Evolutionary conservation across 2,329 filamentous ascomycete species (phyloP), one percentile per base, ranked within the genome.

Genomic region (Calonectria hawksworthii): DNA sequence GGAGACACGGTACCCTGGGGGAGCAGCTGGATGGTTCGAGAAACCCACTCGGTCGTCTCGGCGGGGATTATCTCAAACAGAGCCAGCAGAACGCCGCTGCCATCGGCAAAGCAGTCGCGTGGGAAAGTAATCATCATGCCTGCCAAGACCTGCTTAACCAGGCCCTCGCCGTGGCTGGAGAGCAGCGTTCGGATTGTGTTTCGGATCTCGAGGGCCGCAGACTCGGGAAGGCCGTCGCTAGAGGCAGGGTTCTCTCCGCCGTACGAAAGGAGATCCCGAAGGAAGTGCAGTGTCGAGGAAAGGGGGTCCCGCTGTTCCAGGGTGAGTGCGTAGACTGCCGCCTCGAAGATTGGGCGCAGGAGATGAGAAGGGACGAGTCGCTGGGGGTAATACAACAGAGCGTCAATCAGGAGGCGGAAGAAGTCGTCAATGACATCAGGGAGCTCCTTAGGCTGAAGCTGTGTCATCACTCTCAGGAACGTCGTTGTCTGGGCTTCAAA

Each of bases 71-170:
- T 88, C 84, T 98, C 94, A 83, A 99, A 98, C 77, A 99, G 89
- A 4, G 94, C 93, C 74, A 99, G 92, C 68, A 99, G 87, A n/a
- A 98, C 95, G 6, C 96, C 96, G 64, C 95, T 98, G 21, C 96
- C 96, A 83, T 99, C 97, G 0, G 96, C 93, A 82, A 99, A 98
- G 86, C 96, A 98, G 84, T 99, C 97, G 54, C 95, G 92, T 0
- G 97, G 98, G 86, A 99, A 99, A 0, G 94, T 98, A 84, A 98
- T 98, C 96, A 99, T 99, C 96, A 99, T 98, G 74, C 97, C 97
- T 1, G 96, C 97, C 87, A 99, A 90, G 73, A 98, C 93, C 77
- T 96, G 94, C 85, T 98, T 96, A 10, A 97, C 93, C 34, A 99
- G 89, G 71, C 92, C 87, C 81, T 95, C 93, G 47, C 97, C 96